Evolutionary conservation across 2,329 filamentous ascomycete species (phyloP).

Genomic region (Pseudofabraea citricarpa): DNA sequence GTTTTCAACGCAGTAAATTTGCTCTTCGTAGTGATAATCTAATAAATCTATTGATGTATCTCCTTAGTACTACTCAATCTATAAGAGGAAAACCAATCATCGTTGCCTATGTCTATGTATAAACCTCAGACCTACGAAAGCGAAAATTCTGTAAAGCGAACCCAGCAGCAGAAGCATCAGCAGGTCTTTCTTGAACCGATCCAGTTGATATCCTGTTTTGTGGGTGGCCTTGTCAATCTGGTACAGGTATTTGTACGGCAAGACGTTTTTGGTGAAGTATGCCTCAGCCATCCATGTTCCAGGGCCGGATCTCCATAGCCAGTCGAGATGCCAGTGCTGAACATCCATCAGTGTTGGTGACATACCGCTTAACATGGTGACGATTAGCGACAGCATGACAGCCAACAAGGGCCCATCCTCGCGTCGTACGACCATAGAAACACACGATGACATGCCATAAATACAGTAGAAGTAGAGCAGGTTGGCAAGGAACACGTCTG

Average conservation of each 20-base stretch:
- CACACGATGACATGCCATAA: conserved; percentile 47
- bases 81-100: too few relatives aligned
- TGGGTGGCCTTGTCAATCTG: conserved; percentile 39
- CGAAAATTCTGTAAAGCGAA: conserved; percentile 38
- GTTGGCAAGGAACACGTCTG: conserved; percentile 43
- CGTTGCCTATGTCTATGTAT: conserved; percentile 22
- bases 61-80: too few relatives aligned
- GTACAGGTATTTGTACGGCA: conserved; percentile 46
- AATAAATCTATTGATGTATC: too few relatives aligned
- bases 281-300: conserved; percentile 52
- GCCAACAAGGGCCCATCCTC: conserved; percentile 54
- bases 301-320: conserved; percentile 50
- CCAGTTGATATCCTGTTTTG: conserved; percentile 40
- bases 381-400: conserved; percentile 48
- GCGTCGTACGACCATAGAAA: conserved; percentile 49
- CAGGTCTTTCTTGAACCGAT: conserved; percentile 40
- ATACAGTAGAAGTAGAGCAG: conserved; percentile 54
- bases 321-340: conserved; percentile 45
- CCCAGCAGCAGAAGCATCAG: conserved; percentile 38
- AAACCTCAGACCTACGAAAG: conserved; percentile 34
- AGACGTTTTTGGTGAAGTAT: conserved; percentile 48
- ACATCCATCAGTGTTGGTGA: conserved; percentile 45
- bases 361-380: conserved; percentile 49
- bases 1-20: conserved; percentile 34
- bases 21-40: too few relatives aligned